phyloP scores from a whole-genome alignment of 1,284 basidiomycete genomes.

The Cystobasidium slooffiae region DNA sequence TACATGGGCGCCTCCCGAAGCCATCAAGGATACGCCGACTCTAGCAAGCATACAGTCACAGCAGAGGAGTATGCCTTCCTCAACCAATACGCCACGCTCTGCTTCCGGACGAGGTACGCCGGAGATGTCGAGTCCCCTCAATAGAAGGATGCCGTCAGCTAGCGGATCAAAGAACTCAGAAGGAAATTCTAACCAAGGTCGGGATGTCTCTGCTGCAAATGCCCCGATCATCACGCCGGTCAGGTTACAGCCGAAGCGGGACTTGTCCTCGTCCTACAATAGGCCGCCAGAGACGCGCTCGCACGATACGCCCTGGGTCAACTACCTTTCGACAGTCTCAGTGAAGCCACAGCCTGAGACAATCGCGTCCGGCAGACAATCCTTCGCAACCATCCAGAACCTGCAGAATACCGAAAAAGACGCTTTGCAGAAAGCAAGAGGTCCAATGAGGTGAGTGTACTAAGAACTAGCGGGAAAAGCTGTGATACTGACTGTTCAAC shows the following conservation, averaged over 20 bases:
- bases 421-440: conserved; percentile 47
- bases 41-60: not conserved
- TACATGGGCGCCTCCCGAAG: conserved; percentile 31
- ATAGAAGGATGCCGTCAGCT: not conserved
- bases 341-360: not conserved
- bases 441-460: conserved; percentile 13
- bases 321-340: conserved; percentile 58
- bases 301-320: conserved; percentile 52
- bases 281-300: conserved; percentile 44
- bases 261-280: conserved; percentile 37
- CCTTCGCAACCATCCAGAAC: conserved; percentile 81
- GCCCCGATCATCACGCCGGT: conserved; percentile 48
- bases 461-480: not conserved
- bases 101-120: conserved; percentile 14
- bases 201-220: conserved; percentile 6
- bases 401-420: conserved; percentile 67
- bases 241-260: conserved; percentile 34
- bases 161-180: not conserved
- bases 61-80: not conserved
- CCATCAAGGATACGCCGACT: conserved; percentile 1
- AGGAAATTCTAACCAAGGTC: not conserved
- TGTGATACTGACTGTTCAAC: conserved; percentile 5
- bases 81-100: not conserved
- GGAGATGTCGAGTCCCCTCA: not conserved
- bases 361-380: conserved; percentile 54